Evolutionary conservation across 257 asterid genomes (phyloP), one percentile per base, ranked within the genome.

Genomic region (Fraxinus pennsylvanica): DNA sequence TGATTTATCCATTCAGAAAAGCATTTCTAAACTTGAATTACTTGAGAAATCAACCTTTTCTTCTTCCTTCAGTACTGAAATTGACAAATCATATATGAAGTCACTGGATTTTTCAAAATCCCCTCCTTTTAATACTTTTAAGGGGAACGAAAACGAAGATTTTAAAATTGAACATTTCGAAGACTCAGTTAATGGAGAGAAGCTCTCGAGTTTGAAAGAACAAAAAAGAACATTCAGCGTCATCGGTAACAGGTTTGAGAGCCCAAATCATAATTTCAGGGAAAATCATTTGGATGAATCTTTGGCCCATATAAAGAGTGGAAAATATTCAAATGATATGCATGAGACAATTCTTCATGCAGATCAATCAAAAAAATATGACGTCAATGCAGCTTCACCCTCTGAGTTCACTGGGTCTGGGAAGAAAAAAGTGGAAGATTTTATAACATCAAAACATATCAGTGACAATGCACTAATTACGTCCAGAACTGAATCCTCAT

Each of bases 21-120:
- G 96, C 88, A 87, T 93, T 85, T 89, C 93, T 63, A 93, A 90
- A 82, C 91, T 93, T 79, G 89, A 86, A 19, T 81, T 74, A 36
- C 90, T 95, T 83, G 88, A 89, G 85, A 87, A 83, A 77, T 90
- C 96, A 85, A 85, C 93, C 38, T 83, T 81, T 39, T 79, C 90
- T 83, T 88, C 97, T 83, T 71, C 86, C 72, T 84, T 86, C 79
- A 82, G 87, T 81, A 81, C 89, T 74, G 88, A 81, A 86, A 75
- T 91, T 77, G 94, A 89, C 85, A 81, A 54, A 71, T 82, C 89
- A 70, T 80, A 83, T 47, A 76, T 86, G 57, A 88, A 77, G 81
- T 79, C 89, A 5, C 75, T 88, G 82, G 86, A 85, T 65, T 82
- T 83, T 73, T 68, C 81, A 19, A 86, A 80, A 80, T 80, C 94